Evolutionary conservation across 805 yeast species (phyloP), one percentile per base, ranked within the genome.

Genomic region (Candida oleophila): DNA sequence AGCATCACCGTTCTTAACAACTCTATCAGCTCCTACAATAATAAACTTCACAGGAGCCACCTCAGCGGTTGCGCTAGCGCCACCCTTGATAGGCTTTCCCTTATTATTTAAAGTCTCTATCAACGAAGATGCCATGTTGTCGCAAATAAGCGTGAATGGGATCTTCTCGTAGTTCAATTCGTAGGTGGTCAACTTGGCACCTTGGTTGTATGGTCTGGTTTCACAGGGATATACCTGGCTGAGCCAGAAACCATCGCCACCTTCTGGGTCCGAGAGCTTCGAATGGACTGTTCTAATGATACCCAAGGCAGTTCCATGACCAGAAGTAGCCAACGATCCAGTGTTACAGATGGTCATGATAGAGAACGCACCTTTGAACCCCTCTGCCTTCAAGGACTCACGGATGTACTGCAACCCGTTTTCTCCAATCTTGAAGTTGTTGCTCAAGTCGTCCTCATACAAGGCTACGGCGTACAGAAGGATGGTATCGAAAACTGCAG

Each of bases 171-270:
- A 84, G 14, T 87, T 83, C 40, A 92, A 76, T 64, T 92, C 99
- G 65, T 82, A 92, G 0, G 97, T 91, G 0, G 98, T 92, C 48
- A 92, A 73, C 54, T 96, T 80, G 0, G 97, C 89, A 8, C 99
- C 99, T 69, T 92, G 98, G 64, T 92, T 90, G 62, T 92, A 94
- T 1, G 99, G 99, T 56, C 99, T 78, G 0, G 99, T 92, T 62
- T 92, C 99, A 57, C 92, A 76, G 4, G 96, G 92, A 56, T 83
- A 94, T 0, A 85, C 94, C 42, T 82, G 89, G 8, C 79, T 74
- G 52, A 92, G 67, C 59, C 73, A 75, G 38, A 82, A 78, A 0
- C 69, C 59, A 25, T 62, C 65, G 8, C 55, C 55, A 1, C 62
- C 47, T 15, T 34, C 48, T 8, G 49, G 48, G 41, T 62, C 49